Evolutionary conservation across 2,329 filamentous ascomycete species (phyloP).

Genomic region (Apiospora arundinis): DNA sequence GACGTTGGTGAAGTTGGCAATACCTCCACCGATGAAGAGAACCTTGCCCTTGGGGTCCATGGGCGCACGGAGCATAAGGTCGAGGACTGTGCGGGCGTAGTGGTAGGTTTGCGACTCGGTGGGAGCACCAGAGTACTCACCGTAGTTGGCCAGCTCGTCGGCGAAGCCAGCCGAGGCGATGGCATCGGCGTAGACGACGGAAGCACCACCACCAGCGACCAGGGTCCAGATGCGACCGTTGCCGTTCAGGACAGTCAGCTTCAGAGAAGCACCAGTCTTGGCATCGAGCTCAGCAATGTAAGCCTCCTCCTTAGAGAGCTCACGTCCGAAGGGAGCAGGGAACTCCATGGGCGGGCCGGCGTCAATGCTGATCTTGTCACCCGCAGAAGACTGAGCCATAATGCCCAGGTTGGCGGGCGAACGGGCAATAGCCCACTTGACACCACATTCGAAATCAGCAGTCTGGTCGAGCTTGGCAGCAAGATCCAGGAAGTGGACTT

Average conservation of each 20-base stretch:
- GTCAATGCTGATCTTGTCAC: conserved; percentile 87
- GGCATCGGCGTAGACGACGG: conserved; percentile 97
- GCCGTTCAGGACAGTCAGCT: conserved; percentile 94
- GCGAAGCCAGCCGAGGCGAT: conserved; percentile 97
- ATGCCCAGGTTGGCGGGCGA: conserved; percentile 88
- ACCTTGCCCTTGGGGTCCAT: conserved; percentile 90
- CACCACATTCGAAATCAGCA: conserved; percentile 98
- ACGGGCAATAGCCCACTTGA: conserved; percentile 97
- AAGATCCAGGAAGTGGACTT: conserved; percentile 97
- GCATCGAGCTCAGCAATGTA: conserved; percentile 99
- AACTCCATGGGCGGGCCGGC: conserved; percentile 98
- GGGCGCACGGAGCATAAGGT: conserved; percentile 95
- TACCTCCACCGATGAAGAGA: conserved; percentile 98
- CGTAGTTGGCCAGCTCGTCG: conserved; percentile 97
- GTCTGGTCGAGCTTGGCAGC: conserved; percentile 99
- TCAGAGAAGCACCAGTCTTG: conserved; percentile 98
- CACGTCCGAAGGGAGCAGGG: conserved; percentile 97
- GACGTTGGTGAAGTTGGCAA: conserved; percentile 99
- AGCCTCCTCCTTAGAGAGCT: conserved; percentile 97
- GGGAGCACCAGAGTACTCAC: conserved; percentile 98
- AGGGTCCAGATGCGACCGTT: conserved; percentile 96
- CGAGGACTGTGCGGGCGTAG: conserved; percentile 95
- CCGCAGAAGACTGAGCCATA: conserved; percentile 67
- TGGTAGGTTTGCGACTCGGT: conserved; percentile 99
- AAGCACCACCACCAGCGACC: conserved; percentile 98